Evolutionary conservation across 192 early-diverging fungal genomes (phyloP).

Genomic region (Rhizophagus clarus): DNA sequence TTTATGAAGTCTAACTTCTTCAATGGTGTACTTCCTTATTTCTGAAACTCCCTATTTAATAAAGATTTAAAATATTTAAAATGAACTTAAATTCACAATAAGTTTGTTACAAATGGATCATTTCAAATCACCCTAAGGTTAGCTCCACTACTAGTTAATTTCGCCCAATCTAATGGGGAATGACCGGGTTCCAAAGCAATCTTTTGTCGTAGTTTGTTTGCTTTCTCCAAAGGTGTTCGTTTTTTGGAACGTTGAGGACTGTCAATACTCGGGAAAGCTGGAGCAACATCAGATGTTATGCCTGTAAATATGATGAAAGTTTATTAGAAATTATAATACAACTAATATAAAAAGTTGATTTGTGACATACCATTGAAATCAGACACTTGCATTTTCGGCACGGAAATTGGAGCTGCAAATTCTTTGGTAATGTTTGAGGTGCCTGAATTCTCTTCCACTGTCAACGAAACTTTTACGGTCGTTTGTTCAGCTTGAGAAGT

Average conservation of each 20-base stretch:
- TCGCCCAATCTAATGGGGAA: constrained; percentile 92
- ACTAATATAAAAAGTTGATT: neutral
- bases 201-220: constrained; percentile 59
- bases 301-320: neutral
- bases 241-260: constrained; percentile 20
- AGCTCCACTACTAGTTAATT: constrained; percentile 72
- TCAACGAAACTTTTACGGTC: neutral
- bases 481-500: neutral
- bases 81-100: neutral
- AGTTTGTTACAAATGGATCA: neutral
- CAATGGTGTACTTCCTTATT: constrained; percentile 65
- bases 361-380: neutral
- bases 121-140: constrained; percentile 64
- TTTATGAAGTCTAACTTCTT: constrained; percentile 77
- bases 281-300: neutral
- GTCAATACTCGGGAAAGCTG: neutral
- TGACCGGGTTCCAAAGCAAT: constrained; percentile 84
- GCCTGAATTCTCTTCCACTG: neutral
- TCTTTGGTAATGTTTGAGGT: neutral
- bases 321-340: neutral
- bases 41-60: constrained; percentile 53
- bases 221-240: constrained; percentile 24
- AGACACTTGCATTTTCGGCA: neutral
- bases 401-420: neutral
- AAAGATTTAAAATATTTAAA: neutral